phyloP scores from a whole-genome alignment of 495 filamentous ascomycete genomes.

The Hypoxylon fragiforme region DNA sequence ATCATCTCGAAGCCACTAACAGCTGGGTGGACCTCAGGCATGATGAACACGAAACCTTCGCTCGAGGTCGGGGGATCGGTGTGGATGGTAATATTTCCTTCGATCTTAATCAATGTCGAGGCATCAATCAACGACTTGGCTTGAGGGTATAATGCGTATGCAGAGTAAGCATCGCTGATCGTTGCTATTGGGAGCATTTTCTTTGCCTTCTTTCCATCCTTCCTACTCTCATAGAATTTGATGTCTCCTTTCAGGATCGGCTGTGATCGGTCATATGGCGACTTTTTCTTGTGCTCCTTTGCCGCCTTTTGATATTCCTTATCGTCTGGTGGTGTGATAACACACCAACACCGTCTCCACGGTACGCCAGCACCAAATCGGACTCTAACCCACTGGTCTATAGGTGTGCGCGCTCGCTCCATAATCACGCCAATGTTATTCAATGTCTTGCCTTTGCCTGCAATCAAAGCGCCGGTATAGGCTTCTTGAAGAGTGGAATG shows the following conservation, averaged over 20 bases:
- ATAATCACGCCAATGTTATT: slow-evolving; percentile 88
- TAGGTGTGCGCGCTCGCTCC: slow-evolving; percentile 70
- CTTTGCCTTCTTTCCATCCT: slow-evolving; percentile 79
- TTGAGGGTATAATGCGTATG: slow-evolving; percentile 95
- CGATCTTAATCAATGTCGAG: slow-evolving; percentile 91
- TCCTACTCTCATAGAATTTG: slow-evolving; percentile 85
- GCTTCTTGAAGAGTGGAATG: slow-evolving; percentile 91
- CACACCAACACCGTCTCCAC: slow-evolving; percentile 96
- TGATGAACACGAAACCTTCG: slow-evolving; percentile 95
- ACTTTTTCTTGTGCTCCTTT: slow-evolving; percentile 82
- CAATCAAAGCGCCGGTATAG: slow-evolving; percentile 94
- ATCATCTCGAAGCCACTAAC: slow-evolving; percentile 96
- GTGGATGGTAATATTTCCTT: slow-evolving; percentile 87
- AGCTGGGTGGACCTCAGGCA: slow-evolving; percentile 91
- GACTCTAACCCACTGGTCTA: slow-evolving; percentile 94
- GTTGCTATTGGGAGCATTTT: slow-evolving; percentile 88
- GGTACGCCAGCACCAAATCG: slow-evolving; percentile 95
- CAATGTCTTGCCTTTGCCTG: slow-evolving; percentile 84
- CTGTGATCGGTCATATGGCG: slow-evolving; percentile 73
- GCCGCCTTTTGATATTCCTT: slow-evolving; percentile 84
- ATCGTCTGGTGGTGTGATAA: slow-evolving; percentile 87
- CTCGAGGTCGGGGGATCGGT: slow-evolving; percentile 68
- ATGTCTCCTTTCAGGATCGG: slow-evolving; percentile 80
- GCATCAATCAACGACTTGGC: slow-evolving; percentile 90
- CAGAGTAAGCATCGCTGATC: slow-evolving; percentile 85